Base-by-base conservation (phyloP, 2,329 filamentous ascomycete species). In the Botryotinia narcissicola region DNA sequence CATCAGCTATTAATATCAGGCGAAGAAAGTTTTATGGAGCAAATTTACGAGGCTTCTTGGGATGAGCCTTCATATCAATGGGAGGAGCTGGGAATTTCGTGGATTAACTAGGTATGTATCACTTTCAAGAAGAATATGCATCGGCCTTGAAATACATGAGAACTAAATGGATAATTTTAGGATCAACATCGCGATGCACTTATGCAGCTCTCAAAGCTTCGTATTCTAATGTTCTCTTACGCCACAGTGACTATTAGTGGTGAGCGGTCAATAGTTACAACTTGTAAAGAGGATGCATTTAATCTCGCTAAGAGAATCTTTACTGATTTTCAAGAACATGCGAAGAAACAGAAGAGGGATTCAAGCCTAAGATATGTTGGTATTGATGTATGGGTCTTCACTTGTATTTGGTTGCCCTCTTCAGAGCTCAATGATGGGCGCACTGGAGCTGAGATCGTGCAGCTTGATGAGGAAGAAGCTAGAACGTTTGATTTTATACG, bases 351-450 rank as follows among this genome's bases (percentile, higher is more conserved):
- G 22, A 25, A 12, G 6, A 44, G 18, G 3, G 10, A 37, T 25
- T 70, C 68, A 20, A 62, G 51, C 18, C n/a, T 70, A 20, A n/a
- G 68, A 37, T 70, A 62, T 62, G 20, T 70, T 20, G 57, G 40
- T 8, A 61, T 70, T 29, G 22, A 10, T 59, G 32, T 9, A 12
- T 12, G 20, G 29, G 48, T 22, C 25, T 44, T 44, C 22, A 62
- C 57, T 44, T 71, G 7, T 22, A 29, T 62, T 3, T 62, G 68
- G 68, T 51, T 71, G 7, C 59, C 69, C 6, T 22, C 1, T 35
- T 62, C 25, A 6, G 25, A 25, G 20, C 20, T 25, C 4, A 57
- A 29, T 40, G 22, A 16, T 40, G 29, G 32, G 59, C n/a, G 8
- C 7, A 32, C 3, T 37, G 18, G 25, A 48, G 48, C 60, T 37